phyloP scores from a whole-genome alignment of 129 eudicot genomes.

The Calendula officinalis region DNA sequence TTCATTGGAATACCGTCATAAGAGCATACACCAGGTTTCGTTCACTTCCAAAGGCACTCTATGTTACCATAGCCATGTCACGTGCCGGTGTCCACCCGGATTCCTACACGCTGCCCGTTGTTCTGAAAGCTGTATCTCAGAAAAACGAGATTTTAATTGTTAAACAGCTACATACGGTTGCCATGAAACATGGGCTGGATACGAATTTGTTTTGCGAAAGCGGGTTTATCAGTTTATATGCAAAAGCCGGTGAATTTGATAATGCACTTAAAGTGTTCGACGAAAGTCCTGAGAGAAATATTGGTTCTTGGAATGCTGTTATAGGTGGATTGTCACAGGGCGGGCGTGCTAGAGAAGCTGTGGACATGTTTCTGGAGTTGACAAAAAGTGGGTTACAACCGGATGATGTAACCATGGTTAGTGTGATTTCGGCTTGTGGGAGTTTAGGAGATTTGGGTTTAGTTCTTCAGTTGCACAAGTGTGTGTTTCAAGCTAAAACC shows the following conservation, averaged over 20 bases:
- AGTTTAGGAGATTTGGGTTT: conserved; percentile 63
- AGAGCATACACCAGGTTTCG: conserved; percentile 50
- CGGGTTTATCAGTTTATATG: conserved; percentile 70
- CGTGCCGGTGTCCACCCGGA: conserved; percentile 64
- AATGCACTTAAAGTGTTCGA: conserved; percentile 67
- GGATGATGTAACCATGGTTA: conserved; percentile 79
- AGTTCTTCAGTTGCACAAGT: conserved; percentile 73
- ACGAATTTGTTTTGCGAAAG: conserved; percentile 62
- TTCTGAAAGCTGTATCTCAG: conserved; percentile 52
- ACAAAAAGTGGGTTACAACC: conserved; percentile 55
- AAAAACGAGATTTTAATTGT: conserved; percentile 19
- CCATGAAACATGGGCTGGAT: conserved; percentile 52
- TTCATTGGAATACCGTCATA: conserved; percentile 66
- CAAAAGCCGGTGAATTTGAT: conserved; percentile 52
- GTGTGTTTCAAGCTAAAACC: conserved; percentile 52
- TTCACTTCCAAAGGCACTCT: conserved; percentile 46
- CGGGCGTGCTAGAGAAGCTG: conserved; percentile 62
- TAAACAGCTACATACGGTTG: conserved; percentile 47
- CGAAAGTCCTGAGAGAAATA: conserved; percentile 58
- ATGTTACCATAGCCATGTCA: conserved; percentile 44
- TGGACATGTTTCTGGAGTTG: conserved; percentile 52
- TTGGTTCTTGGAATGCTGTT: conserved; percentile 93
- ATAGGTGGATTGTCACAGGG: conserved; percentile 69
- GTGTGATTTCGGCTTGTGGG: conserved; percentile 74
- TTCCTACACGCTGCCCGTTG: conserved; percentile 62